Conservation (phyloP, 257 asterid genomes). For the Haberlea rhodopensis region DNA sequence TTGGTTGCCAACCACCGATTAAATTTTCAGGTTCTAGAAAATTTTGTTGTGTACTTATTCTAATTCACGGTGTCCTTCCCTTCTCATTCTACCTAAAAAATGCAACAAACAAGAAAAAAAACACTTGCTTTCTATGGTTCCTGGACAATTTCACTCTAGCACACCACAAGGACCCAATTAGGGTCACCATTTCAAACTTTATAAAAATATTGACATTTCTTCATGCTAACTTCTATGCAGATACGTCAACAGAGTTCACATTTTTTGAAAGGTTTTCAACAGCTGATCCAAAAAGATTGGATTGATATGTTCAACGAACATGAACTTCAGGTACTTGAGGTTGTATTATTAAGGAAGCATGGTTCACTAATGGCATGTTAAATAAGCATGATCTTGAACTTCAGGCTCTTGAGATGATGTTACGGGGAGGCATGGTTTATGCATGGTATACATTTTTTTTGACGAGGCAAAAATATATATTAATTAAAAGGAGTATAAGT, state of each 20-base stretch:
- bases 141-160: no score
- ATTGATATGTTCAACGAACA: slow-evolving; percentile 97
- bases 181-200: slow-evolving; percentile 14
- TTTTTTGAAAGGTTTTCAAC: slow-evolving; percentile 92
- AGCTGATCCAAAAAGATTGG: slow-evolving; percentile 83
- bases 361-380: neutral
- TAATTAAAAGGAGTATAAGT: no score
- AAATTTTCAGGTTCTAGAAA: slow-evolving; percentile 70
- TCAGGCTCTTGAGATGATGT: neutral
- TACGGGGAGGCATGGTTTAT: neutral
- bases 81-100: slow-evolving; percentile 6
- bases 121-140: no score
- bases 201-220: slow-evolving; percentile 18
- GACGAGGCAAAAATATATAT: no score
- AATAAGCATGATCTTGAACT: neutral
- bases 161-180: slow-evolving; percentile 9
- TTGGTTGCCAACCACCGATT: slow-evolving; percentile 90
- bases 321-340: slow-evolving; percentile 79
- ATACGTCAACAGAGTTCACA: slow-evolving; percentile 93
- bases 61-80: slow-evolving; percentile 6
- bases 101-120: slow-evolving; percentile 11
- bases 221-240: slow-evolving; percentile 42
- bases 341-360: neutral
- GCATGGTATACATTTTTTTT: no score
- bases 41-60: slow-evolving; percentile 1